phyloP scores from a whole-genome alignment of 176 grass and related monocot genomes.

The Aegilops umbellulata region DNA sequence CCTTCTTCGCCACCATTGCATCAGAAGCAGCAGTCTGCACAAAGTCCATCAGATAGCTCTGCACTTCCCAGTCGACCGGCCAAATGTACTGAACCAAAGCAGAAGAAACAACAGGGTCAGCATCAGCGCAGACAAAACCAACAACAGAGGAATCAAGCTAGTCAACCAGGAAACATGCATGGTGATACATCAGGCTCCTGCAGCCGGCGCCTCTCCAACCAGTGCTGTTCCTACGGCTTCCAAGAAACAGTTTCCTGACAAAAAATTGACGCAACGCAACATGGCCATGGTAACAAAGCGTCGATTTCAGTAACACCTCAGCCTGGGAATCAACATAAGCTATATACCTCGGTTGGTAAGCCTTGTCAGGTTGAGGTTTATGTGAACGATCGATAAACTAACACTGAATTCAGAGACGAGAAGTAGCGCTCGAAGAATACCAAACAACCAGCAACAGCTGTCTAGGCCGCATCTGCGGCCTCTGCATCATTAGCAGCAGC shows the following conservation, averaged over 20 bases:
- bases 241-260: conserved; percentile 50
- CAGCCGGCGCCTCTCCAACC: conserved; percentile 30
- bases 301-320: conserved; percentile 36
- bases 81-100: conserved; percentile 47
- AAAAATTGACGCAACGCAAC: conserved; percentile 50
- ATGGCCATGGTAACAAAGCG: conserved; percentile 35
- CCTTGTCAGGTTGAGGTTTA: no score
- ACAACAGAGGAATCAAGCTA: conserved; percentile 68
- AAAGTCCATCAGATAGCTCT: conserved; percentile 29
- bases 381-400: no score
- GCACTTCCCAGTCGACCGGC: conserved; percentile 37
- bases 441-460: no score
- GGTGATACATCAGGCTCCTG: conserved; percentile 52
- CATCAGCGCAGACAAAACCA: conserved; percentile 60
- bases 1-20: conserved; percentile 42
- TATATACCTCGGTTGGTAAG: conserved; percentile 23
- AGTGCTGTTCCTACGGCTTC: conserved; percentile 32
- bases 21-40: conserved; percentile 39
- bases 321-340: conserved; percentile 57
- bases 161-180: no score
- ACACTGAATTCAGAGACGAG: no score
- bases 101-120: conserved; percentile 57
- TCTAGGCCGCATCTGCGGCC: no score
- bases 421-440: no score
- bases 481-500: no score